These are phyloP conservation scores for Pyropia yezoensis DNA, from an alignment of 23 red algal species.

Conservation along the genomic window DNA sequence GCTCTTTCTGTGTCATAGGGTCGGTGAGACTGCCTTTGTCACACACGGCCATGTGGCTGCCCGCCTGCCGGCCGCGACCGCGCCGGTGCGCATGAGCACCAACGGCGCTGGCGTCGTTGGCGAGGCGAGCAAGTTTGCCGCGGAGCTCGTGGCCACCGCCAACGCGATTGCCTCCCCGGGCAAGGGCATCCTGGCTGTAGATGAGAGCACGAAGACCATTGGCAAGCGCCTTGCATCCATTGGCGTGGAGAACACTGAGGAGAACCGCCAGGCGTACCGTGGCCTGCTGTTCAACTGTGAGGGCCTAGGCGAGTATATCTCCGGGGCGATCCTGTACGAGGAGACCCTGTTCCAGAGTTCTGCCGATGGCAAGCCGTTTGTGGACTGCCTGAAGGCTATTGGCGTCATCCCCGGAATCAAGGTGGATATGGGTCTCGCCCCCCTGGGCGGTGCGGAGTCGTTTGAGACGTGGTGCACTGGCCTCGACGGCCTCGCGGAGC, in stretches of 20 bases:
- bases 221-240: slow-evolving; percentile 95
- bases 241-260: slow-evolving; percentile 95
- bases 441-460: slow-evolving; percentile 70
- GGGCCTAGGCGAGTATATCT: slow-evolving; percentile 91
- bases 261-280: slow-evolving; percentile 88
- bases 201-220: slow-evolving; percentile 97
- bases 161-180: slow-evolving; percentile 80
- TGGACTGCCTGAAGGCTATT: slow-evolving; percentile 78
- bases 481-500: slow-evolving; percentile 80
- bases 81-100: neutral
- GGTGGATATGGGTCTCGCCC: slow-evolving; percentile 93
- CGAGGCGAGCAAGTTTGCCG: slow-evolving; percentile 50
- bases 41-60: too few species aligned
- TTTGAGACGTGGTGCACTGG: slow-evolving; percentile 99
- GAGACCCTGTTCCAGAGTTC: slow-evolving; percentile 92
- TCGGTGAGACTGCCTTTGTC: too few species aligned
- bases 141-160: slow-evolving; percentile 71
- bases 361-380: slow-evolving; percentile 82
- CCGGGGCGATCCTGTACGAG: slow-evolving; percentile 97
- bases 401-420: slow-evolving; percentile 98
- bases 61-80: too few species aligned
- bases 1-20: too few species aligned
- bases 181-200: slow-evolving; percentile 92
- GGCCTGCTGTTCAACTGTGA: slow-evolving; percentile 89
- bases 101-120: neutral